Base-by-base conservation (phyloP, 352 stramenopile genomes). In the Globisporangium paddicum region DNA sequence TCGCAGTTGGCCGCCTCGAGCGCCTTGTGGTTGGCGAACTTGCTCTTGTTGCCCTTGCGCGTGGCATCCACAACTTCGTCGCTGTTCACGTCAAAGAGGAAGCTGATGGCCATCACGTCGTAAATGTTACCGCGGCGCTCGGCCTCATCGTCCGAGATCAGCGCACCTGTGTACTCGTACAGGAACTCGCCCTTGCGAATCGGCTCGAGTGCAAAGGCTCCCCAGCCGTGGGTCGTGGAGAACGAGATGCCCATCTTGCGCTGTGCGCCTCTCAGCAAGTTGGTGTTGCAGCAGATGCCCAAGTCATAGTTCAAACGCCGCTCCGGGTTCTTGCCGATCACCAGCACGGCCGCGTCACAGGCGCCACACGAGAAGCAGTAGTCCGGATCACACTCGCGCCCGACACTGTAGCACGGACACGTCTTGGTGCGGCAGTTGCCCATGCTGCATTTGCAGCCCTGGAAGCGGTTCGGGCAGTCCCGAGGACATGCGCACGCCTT, bases 11-110 rank as follows among this genome's bases (percentile, higher is more conserved):
- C 75, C 5, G 60, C 54, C 19, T 69, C 67, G 47, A 67, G 65
- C 46, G 71, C 63, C 11, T 64, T 68, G 56, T 98, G 92, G 60
- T 97, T 96, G 1, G 88, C 83, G 71, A 97, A 98, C 57, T 95
- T 90, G 40, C 83, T 89, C 68, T 98, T 98, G 73, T 98, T 98
- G 18, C 96, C 95, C 64, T 97, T 93, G 25, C 85, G 79, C 32
- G 86, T 86, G 2, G 94, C 93, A 66, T 98, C 96, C 30, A 99
- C 77, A 23, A 95, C 84, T 48, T 86, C 82, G 10, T 98, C 93
- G 2, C 72, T 82, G 59, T 92, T 97, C 11, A 98, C 62, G 55
- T 98, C 90, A 70, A 98, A 99, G 1, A 98, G 63, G 60, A 95
- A 98, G 35, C 79, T 90, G 26, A 89, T 60, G 5, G 42, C 47